Evolutionary conservation across 1,139 yeast genomes (phyloP), one percentile per base, ranked within the genome.

Genomic region (Scheffersomyces stambukii): DNA sequence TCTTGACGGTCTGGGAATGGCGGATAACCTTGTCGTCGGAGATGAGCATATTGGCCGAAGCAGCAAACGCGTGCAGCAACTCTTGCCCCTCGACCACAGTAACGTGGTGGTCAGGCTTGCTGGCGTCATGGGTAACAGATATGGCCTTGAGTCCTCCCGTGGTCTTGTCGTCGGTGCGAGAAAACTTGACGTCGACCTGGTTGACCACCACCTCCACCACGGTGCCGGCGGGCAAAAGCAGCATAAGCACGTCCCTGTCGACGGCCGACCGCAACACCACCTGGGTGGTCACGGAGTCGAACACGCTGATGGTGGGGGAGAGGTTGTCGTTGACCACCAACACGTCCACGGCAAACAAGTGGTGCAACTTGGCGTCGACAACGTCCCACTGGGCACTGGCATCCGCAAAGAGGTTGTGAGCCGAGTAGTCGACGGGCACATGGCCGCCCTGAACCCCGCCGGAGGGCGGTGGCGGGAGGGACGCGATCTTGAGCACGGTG

Each of bases 231-330:
- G 48, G 42, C 7, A 53, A 37, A 14, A 35, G 29, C 6, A 22
- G 21, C 28, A 36, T 21, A 10, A 52, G 28, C 6, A 25, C 24
- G 0, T 34, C 16, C 3, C 37, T n/a, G 22, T 45, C 33, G 7
- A 51, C 10, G 5, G 31, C 27, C 5, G 45, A 40, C 7, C 30
- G 30, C 5, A 53, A 13, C 2, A 27, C 25, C 6, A 55, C 9
- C 34, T 55, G 61, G n/a, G 45, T 32, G 8, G 41, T 27, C n/a
- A 46, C 35, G 4, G 38, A 33, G 14, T 54, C 58, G 31, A 37
- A 41, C 4, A 49, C 42, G 22, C 30, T 38, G 1, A 47, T 43
- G 14, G 47, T 50, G 13, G 8, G 6, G 8, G 32, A 33, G 4
- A 29, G 29, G 5, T 25, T 29, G 8, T 37, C 35, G 25, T 45